Base-by-base conservation (phyloP, 305 asterid genomes). In the Fraxinus sp. region DNA sequence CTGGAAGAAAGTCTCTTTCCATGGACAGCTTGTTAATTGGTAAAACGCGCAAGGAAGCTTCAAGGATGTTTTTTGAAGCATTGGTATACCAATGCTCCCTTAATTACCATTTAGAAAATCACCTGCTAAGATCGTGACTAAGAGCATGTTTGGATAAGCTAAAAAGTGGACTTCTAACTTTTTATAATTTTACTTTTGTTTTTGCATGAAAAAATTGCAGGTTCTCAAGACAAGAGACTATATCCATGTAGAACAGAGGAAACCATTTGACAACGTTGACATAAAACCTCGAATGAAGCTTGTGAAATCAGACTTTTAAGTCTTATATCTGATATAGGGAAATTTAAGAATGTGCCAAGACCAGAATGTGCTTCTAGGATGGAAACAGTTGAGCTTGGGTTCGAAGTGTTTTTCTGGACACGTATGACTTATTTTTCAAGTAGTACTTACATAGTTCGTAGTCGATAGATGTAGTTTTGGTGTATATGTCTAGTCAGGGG, bases 21-120 rank as follows among this genome's bases (percentile, higher is more conserved):
- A 85, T 90, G 90, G 96, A 93, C 82, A 86, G 75, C 57, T 91
- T 94, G 78, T 90, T 95, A 84, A 81, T 77, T 80, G 95, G 97
- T 20, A 95, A 95, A 94, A 86, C 98, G 1, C 93, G 97, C 84
- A 95, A 95, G 91, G 99, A 95, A 89, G 98, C 99, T 1, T 94
- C 97, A 20, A 90, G 99, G 32, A 62, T 62, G 71, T 62, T 62
- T 62, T 62, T 62, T 62, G 71, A 94, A 87, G 79, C 99, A 83
- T 79, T 95, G 99, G 99, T 95, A 93, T 9, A 90, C 44, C 36
- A 7, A 5, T 10, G 20, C 32, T 62, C 75, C 16, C 10, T 26
- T 70, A 30, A 4, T 30, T 11, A 14, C 39, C 41, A 26, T 10
- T 10, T 24, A 24, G 32, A 22, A 7, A 22, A 62, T 22, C 71